Base-by-base conservation (phyloP, 75 land plant genomes). In the Adiantum capillusveneris region DNA sequence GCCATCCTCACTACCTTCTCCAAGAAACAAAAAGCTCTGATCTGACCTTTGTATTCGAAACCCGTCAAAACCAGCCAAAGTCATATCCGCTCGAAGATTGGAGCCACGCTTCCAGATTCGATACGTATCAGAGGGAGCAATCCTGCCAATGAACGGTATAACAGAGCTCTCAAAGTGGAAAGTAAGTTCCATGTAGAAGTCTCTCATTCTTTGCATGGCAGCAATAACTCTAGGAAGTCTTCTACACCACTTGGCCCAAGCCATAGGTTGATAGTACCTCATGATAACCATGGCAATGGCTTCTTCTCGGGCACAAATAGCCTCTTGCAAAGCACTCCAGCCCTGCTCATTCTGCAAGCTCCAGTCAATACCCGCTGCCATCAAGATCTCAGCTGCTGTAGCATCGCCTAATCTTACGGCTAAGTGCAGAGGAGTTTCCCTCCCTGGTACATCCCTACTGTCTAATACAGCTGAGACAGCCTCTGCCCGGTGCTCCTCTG, bases 231-330 rank as follows among this genome's bases (percentile, higher is more conserved):
- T 67, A 17, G 92, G 92, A 25, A 88, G 50, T 51, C 92, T 66
- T 26, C 92, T 29, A 56, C 92, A 81, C 92, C 92, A 88, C 39
- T 88, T 88, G 0, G 85, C 88, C 88, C 88, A 88, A 1, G 92
- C 85, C 39, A 81, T 51, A 1, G 85, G 85, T 74, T 82, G 89
- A 63, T 85, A 81, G 41, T 82, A 71, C 62, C 77, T 51, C 29
- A 84, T 76, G 20, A 88, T 84, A 9, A 72, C 71, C 85, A 45
- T 71, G 0, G 92, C 85, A 25, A 88, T 76, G 2, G 56, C 76
- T 53, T 81, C 85, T 34, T 81, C 79, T 14, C 83, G 58, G 13
- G 65, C 62, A 44, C 85, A 82, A 0, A 85, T 70, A 9, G 89
- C 85, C 29, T 85, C 89, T 59, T 85, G 89, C 18, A 85, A 72